phyloP scores from a whole-genome alignment of 805 yeast species.

The Isabelozyma gotoi region DNA sequence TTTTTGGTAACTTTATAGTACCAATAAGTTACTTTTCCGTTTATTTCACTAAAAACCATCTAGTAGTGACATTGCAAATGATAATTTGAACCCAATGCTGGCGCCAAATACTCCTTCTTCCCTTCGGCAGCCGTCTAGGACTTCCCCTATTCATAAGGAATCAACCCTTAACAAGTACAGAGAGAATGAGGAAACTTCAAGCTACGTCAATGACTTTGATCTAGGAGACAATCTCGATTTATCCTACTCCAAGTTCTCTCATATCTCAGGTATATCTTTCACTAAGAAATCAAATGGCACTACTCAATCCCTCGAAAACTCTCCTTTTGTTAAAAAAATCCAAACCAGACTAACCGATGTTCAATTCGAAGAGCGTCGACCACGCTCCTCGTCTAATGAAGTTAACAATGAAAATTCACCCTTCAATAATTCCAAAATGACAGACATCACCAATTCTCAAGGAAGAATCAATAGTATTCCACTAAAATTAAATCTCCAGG shows the following conservation, averaged over 20 bases:
- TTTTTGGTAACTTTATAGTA: too few species aligned
- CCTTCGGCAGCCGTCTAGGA: background rate
- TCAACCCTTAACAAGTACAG: slow-evolving; percentile 12
- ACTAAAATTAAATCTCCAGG: too few species aligned
- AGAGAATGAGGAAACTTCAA: slow-evolving; percentile 18
- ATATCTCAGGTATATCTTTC: slow-evolving; percentile 22
- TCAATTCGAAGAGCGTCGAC: slow-evolving; percentile 7
- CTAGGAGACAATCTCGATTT: slow-evolving; percentile 19
- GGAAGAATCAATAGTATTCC: background rate
- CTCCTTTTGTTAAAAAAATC: slow-evolving; percentile 31
- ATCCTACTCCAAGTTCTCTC: slow-evolving; percentile 39
- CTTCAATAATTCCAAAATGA: background rate
- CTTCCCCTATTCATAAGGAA: background rate
- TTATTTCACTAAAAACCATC: background rate
- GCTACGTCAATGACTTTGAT: slow-evolving; percentile 24
- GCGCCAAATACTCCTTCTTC: background rate
- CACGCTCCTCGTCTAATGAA: slow-evolving; percentile 1
- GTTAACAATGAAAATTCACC: slow-evolving; percentile 8
- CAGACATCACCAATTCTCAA: background rate
- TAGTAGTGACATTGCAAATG: background rate
- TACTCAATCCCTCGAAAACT: slow-evolving; percentile 7
- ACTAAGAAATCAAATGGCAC: slow-evolving; percentile 6
- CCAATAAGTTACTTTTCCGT: too few species aligned
- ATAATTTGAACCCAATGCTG: background rate
- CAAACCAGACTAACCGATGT: slow-evolving; percentile 18